Evolutionary conservation across 75 land plant species (phyloP).

Genomic region (Cryptomeria japonica): DNA sequence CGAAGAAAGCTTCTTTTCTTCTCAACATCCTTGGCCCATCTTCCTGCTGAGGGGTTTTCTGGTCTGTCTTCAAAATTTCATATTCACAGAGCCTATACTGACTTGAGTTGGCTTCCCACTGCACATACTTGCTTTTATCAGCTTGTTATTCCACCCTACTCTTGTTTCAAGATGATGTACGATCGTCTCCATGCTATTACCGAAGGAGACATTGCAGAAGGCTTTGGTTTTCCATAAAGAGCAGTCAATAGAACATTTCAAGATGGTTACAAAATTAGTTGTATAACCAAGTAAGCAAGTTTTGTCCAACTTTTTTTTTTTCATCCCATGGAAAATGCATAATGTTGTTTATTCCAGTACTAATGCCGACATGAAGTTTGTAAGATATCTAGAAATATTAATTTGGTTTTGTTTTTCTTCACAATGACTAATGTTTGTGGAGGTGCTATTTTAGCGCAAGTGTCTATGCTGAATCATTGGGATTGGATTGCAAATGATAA

Average conservation of each 20-base stretch:
- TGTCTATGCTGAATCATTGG: neutral
- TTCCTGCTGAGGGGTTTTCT: conserved; percentile 83
- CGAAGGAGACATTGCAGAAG: conserved; percentile 52
- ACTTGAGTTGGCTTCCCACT: conserved; percentile 65
- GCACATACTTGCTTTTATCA: conserved; percentile 96
- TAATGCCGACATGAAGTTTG: neutral
- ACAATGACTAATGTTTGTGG: neutral
- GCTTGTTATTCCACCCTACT: conserved; percentile 74
- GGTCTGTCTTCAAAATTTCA: conserved; percentile 80
- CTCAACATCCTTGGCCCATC: conserved; percentile 85
- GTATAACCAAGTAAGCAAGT: conserved; percentile 3
- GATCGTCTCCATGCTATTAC: conserved; percentile 40
- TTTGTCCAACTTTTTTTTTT: conserved; percentile 2
- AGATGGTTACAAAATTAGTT: neutral
- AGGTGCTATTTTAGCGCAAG: neutral
- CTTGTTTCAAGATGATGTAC: conserved; percentile 51
- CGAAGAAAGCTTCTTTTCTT: conserved; percentile 75
- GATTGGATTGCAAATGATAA: neutral
- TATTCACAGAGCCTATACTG: conserved; percentile 58
- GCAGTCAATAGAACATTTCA: neutral
- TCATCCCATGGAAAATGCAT: neutral
- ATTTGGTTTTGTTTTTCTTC: conserved; percentile 6
- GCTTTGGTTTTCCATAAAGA: conserved; percentile 38
- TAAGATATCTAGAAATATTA: conserved; percentile 7
- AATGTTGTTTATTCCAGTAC: neutral